phyloP scores from a whole-genome alignment of 2,329 filamentous ascomycete species.

The Penicillium crustosum region DNA sequence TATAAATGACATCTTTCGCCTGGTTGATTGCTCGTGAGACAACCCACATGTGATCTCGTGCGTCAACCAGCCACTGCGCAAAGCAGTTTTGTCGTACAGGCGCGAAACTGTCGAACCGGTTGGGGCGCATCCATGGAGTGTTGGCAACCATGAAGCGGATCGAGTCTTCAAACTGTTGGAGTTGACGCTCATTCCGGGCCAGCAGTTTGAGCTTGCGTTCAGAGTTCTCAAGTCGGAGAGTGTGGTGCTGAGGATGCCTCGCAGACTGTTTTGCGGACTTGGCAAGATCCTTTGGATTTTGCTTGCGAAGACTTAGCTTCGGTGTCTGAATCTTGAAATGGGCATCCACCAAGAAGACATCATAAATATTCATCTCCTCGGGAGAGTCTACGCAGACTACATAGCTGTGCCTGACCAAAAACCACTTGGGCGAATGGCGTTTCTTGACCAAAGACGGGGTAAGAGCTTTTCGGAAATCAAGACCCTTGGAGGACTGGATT shows the following conservation, averaged over 20 bases:
- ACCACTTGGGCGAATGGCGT: conserved; percentile 92
- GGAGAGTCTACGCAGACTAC: conserved; percentile 98
- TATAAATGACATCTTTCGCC: conserved; percentile 96
- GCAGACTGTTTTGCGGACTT: conserved; percentile 64
- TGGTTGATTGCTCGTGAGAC: conserved; percentile 95
- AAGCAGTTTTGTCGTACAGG: conserved; percentile 83
- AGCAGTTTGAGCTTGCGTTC: conserved; percentile 90
- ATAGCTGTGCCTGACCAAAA: conserved; percentile 95
- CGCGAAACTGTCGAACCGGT: conserved; percentile 91
- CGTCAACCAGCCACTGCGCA: conserved; percentile 95
- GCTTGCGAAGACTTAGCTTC: conserved; percentile 52
- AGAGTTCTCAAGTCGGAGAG: conserved; percentile 82
- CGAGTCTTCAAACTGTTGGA: conserved; percentile 91
- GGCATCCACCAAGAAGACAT: conserved; percentile 94
- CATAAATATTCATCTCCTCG: conserved; percentile 97
- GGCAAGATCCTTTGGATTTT: conserved; percentile 60
- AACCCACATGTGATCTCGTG: conserved; percentile 99
- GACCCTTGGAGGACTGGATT: conserved; percentile 85
- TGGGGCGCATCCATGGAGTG: conserved; percentile 78
- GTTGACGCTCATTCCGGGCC: conserved; percentile 83
- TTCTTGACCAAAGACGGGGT: conserved; percentile 76
- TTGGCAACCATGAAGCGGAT: conserved; percentile 80
- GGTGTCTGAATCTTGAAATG: conserved; percentile 81
- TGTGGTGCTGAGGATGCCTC: conserved; percentile 71
- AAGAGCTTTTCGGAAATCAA: conserved; percentile 79